Percentiles rank a stretch among this genome's conserved stretches.
phyloP scores from a whole-genome alignment of 306 rosid species.

The Cercis canadensis region DNA sequence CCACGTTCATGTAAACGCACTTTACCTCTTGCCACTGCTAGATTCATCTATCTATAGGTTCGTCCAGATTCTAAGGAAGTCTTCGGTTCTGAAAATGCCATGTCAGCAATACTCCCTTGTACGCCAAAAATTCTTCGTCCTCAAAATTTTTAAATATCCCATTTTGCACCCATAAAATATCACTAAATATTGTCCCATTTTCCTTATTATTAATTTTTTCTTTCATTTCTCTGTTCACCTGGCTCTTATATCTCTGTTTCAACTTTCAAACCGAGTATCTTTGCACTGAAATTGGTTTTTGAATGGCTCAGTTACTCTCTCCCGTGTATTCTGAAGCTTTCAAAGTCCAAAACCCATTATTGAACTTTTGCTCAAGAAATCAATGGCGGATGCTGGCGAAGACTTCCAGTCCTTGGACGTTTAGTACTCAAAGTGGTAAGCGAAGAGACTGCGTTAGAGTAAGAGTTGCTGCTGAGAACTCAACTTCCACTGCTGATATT shows the following conservation, averaged over 20 bases:
- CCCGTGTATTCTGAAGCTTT: slow-evolving; percentile 72
- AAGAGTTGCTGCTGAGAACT: slow-evolving; percentile 60
- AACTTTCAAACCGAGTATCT: background rate
- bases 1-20: background rate
- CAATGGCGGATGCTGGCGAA: slow-evolving; percentile 53
- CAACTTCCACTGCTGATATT: slow-evolving; percentile 51
- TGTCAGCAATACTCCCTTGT: slow-evolving; percentile 49
- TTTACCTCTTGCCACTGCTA: slow-evolving; percentile 25
- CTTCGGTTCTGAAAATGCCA: slow-evolving; percentile 66
- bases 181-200: background rate
- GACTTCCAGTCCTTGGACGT: slow-evolving; percentile 39
- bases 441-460: slow-evolving; percentile 57
- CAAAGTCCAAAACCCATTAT: slow-evolving; percentile 56
- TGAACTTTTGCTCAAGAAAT: slow-evolving; percentile 46
- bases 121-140: slow-evolving; percentile 64
- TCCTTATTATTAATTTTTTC: background rate
- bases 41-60: slow-evolving; percentile 45
- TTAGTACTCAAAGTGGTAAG: slow-evolving; percentile 45
- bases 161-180: slow-evolving; percentile 39
- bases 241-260: background rate
- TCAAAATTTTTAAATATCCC: slow-evolving; percentile 34
- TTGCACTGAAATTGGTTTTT: slow-evolving; percentile 6
- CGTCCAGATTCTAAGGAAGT: slow-evolving; percentile 47
- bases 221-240: background rate
- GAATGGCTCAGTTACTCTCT: slow-evolving; percentile 75